phyloP scores from a whole-genome alignment of 2,329 filamentous ascomycete genomes.

The Clarireedia hainanense region DNA sequence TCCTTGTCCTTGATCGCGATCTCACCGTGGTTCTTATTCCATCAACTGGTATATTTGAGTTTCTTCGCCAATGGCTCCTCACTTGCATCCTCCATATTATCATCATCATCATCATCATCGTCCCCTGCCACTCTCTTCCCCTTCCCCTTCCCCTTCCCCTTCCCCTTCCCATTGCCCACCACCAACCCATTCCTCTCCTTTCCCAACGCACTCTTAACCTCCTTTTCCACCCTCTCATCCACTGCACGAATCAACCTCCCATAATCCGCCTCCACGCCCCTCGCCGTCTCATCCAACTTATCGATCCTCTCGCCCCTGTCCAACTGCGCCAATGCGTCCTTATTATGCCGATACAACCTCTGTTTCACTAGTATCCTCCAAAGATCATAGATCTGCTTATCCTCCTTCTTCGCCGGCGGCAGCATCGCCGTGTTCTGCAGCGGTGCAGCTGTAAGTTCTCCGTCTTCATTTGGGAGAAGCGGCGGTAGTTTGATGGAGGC shows the following conservation, averaged over 20 bases:
- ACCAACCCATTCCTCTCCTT: background rate
- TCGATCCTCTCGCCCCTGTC: conserved; percentile 60
- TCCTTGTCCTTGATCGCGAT: background rate
- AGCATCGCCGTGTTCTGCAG: background rate
- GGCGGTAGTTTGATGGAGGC: conserved; percentile 45
- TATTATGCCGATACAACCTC: conserved; percentile 67
- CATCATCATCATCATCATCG: conserved; percentile 13
- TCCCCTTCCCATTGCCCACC: background rate
- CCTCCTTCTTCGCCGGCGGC: conserved; percentile 32
- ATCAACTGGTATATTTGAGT: conserved; percentile 10
- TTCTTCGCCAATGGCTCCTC: conserved; percentile 18
- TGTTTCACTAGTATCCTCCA: conserved; percentile 74
- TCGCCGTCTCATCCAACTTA: conserved; percentile 62
- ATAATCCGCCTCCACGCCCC: conserved; percentile 65
- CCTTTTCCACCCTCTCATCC: conserved; percentile 13
- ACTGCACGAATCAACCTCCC: conserved; percentile 46
- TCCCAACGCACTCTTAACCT: background rate
- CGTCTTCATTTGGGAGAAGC: conserved; percentile 27
- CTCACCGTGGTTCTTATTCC: background rate
- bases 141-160: conserved; percentile 4
- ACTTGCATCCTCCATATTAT: conserved; percentile 5
- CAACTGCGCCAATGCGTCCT: conserved; percentile 61
- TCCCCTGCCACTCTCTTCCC: conserved; percentile 18
- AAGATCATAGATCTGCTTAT: conserved; percentile 57
- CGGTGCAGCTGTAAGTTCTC: conserved; percentile 3